phyloP scores from a whole-genome alignment of 352 stramenopile species.

The Phytophthora crassamura region DNA sequence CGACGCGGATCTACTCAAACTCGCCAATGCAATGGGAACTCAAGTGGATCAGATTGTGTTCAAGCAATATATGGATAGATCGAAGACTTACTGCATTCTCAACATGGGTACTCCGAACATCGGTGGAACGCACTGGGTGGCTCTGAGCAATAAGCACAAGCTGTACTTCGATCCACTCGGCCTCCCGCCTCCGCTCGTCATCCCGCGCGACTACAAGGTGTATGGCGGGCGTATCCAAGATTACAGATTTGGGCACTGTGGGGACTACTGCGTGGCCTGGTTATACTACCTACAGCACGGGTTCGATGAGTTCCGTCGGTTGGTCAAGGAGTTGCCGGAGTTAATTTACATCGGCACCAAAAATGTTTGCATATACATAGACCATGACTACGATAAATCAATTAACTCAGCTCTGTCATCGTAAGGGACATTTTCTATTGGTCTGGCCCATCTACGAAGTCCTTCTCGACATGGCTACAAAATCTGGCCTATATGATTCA shows the following conservation, averaged over 20 bases:
- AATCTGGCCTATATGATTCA: no score
- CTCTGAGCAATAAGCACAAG: constrained; percentile 3
- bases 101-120: constrained; percentile 15
- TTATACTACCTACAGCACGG: no score
- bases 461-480: no score
- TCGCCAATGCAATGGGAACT: not conserved
- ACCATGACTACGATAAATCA: no score
- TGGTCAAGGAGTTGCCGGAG: no score
- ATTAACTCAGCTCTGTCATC: no score
- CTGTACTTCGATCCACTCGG: constrained; percentile 7
- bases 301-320: no score
- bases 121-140: constrained; percentile 9
- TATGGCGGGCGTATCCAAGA: not conserved
- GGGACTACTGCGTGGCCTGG: not conserved
- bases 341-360: no score
- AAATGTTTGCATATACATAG: no score
- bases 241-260: constrained; percentile 4
- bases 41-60: constrained; percentile 13
- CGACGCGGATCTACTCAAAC: not conserved
- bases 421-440: no score
- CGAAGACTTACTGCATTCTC: constrained; percentile 2
- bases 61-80: constrained; percentile 6
- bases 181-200: not conserved
- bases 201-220: not conserved
- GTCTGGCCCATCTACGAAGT: no score